Conservation (phyloP, 108 stramenopile genomes). For the Conticribra guillardii region DNA sequence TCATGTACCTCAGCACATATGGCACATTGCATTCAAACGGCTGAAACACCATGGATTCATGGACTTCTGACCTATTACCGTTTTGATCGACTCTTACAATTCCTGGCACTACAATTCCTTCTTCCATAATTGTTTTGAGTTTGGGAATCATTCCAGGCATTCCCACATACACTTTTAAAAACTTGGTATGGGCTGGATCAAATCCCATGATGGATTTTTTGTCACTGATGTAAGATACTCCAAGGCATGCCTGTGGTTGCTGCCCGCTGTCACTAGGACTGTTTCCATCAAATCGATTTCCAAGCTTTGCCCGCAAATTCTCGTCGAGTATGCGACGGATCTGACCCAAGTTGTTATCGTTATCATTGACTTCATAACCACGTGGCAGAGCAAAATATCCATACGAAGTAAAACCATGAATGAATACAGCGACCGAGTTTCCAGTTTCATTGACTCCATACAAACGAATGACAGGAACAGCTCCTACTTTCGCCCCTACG, state of each 20-base stretch:
- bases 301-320: constrained; percentile 35
- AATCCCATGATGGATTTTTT: constrained; percentile 91
- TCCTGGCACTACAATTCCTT: constrained; percentile 89
- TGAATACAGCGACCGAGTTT: constrained; percentile 88
- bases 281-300: constrained; percentile 39
- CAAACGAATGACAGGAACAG: constrained; percentile 92
- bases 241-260: constrained; percentile 52
- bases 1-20: constrained; percentile 98
- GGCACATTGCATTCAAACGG: constrained; percentile 99
- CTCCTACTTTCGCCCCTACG: constrained; percentile 64
- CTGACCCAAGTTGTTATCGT: constrained; percentile 53
- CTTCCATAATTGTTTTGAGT: constrained; percentile 90
- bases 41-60: constrained; percentile 36
- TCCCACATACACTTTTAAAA: constrained; percentile 88
- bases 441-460: constrained; percentile 95
- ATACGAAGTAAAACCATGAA: constrained; percentile 98
- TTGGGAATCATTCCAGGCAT: constrained; percentile 94
- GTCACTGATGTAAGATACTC: constrained; percentile 63
- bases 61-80: constrained; percentile 11
- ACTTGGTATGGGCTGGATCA: constrained; percentile 72
- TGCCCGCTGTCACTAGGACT: constrained; percentile 13
- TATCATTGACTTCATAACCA: constrained; percentile 57
- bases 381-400: constrained; percentile 85
- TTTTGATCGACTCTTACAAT: constrained; percentile 21
- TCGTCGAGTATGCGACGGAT: constrained; percentile 51